Conservation (phyloP, 2,329 filamentous ascomycete genomes). For the Sarocladium strictum region DNA sequence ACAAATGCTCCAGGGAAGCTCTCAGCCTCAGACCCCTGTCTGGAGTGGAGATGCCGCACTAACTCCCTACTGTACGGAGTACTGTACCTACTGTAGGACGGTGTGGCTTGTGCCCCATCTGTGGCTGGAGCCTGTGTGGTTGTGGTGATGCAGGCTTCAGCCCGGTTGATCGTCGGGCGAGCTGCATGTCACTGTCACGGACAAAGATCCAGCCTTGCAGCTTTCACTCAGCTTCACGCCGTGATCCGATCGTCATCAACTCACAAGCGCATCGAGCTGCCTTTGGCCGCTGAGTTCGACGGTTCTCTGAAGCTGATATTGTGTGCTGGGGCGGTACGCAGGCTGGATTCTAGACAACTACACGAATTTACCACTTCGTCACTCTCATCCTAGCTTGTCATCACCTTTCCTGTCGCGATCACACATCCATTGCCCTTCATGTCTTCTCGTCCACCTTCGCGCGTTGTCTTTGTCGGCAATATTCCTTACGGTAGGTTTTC, state of each 20-base stretch:
- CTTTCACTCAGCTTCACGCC: background rate
- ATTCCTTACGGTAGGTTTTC: slow-evolving; percentile 65
- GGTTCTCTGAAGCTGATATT: background rate
- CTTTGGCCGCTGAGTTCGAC: background rate
- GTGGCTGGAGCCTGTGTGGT: background rate
- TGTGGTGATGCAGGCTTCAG: background rate
- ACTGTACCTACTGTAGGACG: too few relatives aligned
- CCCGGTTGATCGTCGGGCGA: slow-evolving; percentile 4
- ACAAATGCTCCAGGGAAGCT: background rate
- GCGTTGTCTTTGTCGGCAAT: slow-evolving; percentile 80
- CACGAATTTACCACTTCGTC: background rate
- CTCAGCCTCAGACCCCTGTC: slow-evolving; percentile 8
- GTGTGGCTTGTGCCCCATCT: background rate
- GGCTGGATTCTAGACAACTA: background rate
- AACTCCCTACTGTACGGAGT: background rate
- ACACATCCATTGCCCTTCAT: slow-evolving; percentile 31
- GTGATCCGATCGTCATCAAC: background rate
- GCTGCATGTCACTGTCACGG: background rate
- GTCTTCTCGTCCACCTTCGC: slow-evolving; percentile 69
- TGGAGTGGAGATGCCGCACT: background rate
- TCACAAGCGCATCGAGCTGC: background rate
- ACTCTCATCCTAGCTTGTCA: background rate
- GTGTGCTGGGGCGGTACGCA: background rate
- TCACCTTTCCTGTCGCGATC: background rate
- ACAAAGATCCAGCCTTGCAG: slow-evolving; percentile 7